Base-by-base conservation (phyloP, 78 protist genomes). In the Dictyostelium capitatum region DNA sequence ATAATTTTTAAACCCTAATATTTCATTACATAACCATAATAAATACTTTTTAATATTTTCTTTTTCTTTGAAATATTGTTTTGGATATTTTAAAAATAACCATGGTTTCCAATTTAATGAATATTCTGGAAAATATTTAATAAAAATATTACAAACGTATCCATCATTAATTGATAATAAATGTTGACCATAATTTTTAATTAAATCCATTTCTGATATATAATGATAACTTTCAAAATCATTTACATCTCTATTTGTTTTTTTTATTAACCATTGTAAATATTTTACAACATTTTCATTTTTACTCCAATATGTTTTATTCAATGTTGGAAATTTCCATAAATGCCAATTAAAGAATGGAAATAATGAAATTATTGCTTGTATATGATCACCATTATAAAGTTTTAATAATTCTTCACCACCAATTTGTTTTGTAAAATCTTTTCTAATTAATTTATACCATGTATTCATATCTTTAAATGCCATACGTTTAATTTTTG, bases 251-350 rank as follows among this genome's bases (percentile, higher is more conserved):
- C 46, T 30, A 20, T 28, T 32, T 0, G 47, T 9, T 8, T 12
- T 17, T 5, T 74, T 77, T 17, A 57, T 65, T 28, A 87, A 19
- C 93, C 93, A 87, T 25, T 8, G 6, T 6, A 65, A 51, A n/a
- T 74, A 87, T 32, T 77, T 5, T 9, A 56, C 2, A 1, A 12
- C 50, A 19, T 56, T 87, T 3, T 65, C 9, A 2, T 48, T 41
- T 0, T 19, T 11, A 6, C 6, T 6, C 93, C 93, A 87, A 50
- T n/a, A 87, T 6, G 54, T 14, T 20, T 48, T 48, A 19, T 23
- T 15, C 4, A 75, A 25, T 9, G 93, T 87, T 77, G 93, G 84
- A 57, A 87, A 87, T 28, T 65, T 77, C 79, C 75, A 87, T 4
- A 8, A 2, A 20, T 50, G 4, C 79, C 72, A 77, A 0, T 46